Evolutionary conservation across 2,329 filamentous ascomycete species (phyloP).

Genomic region (Penicillium sp.): DNA sequence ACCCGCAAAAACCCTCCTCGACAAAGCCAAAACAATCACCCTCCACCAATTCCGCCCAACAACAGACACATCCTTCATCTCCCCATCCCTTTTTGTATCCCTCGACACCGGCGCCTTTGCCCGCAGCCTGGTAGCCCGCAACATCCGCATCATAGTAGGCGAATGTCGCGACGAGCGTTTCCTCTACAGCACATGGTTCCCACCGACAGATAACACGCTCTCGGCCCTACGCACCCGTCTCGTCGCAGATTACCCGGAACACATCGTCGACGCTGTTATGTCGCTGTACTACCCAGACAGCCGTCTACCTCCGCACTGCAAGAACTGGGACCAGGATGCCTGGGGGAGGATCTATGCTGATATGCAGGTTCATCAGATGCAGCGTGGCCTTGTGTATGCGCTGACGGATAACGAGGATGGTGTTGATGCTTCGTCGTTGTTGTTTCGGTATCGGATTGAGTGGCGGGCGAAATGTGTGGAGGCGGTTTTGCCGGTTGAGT

Average conservation of each 20-base stretch:
- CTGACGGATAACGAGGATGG: conserved; percentile 41
- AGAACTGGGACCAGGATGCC: conserved; percentile 49
- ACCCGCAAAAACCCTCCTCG: conserved; percentile 42
- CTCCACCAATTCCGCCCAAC: conserved; percentile 56
- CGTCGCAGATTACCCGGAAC: conserved; percentile 52
- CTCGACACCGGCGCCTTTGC: conserved; percentile 53
- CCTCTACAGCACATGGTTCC: conserved; percentile 52
- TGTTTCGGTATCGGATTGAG: conserved; percentile 56
- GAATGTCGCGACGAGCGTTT: conserved; percentile 56
- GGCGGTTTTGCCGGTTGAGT: conserved; percentile 42
- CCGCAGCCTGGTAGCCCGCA: conserved; percentile 42
- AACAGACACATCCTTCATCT: conserved; percentile 51
- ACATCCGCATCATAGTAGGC: conserved; percentile 52
- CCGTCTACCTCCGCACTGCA: conserved; percentile 39
- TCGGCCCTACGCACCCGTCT: conserved; percentile 47
- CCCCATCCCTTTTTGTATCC: conserved; percentile 42
- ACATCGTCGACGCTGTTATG: conserved; percentile 46
- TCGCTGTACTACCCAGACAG: conserved; percentile 44
- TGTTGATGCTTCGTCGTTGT: conserved; percentile 40
- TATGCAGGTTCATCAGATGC: conserved; percentile 54
- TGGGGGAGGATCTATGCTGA: conserved; percentile 58
- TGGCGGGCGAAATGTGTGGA: conserved; percentile 52
- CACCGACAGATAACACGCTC: conserved; percentile 44
- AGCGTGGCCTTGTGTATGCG: conserved; percentile 51
- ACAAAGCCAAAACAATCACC: conserved; percentile 43